Evolutionary conservation across 306 rosid genomes (phyloP).

Genomic region (Prunus armeniaca): DNA sequence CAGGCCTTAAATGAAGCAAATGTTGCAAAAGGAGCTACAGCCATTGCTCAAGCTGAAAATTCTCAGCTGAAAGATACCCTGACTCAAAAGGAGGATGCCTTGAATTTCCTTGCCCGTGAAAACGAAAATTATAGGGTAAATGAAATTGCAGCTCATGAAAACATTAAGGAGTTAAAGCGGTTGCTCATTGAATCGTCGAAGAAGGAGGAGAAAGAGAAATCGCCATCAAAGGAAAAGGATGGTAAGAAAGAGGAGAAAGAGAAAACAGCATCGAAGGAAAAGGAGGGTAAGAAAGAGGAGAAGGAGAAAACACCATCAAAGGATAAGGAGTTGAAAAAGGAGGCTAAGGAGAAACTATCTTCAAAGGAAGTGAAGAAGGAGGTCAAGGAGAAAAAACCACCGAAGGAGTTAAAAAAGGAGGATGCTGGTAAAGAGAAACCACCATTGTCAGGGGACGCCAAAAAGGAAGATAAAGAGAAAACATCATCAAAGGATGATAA

Average conservation of each 20-base stretch:
- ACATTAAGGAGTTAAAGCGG: slow-evolving; percentile 60
- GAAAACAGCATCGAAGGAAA: slow-evolving; percentile 15
- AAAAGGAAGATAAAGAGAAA: slow-evolving; percentile 28
- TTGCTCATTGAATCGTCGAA: slow-evolving; percentile 47
- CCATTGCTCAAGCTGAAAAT: slow-evolving; percentile 67
- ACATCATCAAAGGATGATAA: slow-evolving; percentile 18
- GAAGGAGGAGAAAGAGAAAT: slow-evolving; percentile 32
- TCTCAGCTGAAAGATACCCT: slow-evolving; percentile 56
- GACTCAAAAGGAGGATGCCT: slow-evolving; percentile 33
- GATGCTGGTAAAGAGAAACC: slow-evolving; percentile 22
- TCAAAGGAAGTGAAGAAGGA: slow-evolving; percentile 12
- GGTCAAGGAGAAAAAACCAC: slow-evolving; percentile 30
- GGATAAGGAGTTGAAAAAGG: slow-evolving; percentile 37
- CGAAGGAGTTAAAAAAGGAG: slow-evolving; percentile 24
- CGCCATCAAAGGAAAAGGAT: neutral
- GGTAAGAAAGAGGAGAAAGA: slow-evolving; percentile 25
- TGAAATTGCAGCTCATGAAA: slow-evolving; percentile 62
- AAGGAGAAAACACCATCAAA: slow-evolving; percentile 25
- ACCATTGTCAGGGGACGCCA: slow-evolving; percentile 6
- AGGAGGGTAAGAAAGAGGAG: slow-evolving; percentile 11
- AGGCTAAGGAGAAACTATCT: slow-evolving; percentile 9
- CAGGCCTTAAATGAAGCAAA: slow-evolving; percentile 86
- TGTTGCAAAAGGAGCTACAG: slow-evolving; percentile 75
- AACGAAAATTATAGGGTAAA: slow-evolving; percentile 57
- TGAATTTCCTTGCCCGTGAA: slow-evolving; percentile 45